Evolutionary conservation across 2,329 filamentous ascomycete species (phyloP), one percentile per base, ranked within the genome.

Genomic region (Trichoderma citrinoviride): DNA sequence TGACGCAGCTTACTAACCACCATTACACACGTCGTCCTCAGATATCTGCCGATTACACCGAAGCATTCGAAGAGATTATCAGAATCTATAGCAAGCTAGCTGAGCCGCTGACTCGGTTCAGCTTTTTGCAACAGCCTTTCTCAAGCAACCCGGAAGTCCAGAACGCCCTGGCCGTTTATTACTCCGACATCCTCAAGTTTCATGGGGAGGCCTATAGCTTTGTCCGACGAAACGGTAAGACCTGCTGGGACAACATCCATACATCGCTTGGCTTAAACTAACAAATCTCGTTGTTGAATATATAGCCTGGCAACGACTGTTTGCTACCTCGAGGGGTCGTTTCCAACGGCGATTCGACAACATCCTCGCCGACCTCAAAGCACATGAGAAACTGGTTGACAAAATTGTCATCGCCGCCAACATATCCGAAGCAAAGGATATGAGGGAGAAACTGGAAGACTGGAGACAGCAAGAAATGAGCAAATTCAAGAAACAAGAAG

Each of bases 111-210:
- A 71, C 80, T 41, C 37, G 49, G 12, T 52, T 52, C 7, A 7
- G 2, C 5, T 6, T 61, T 2, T 33, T 61, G 3, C 14, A 23
- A 3, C 60, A 79, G 0, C 43, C 74, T 0, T 80, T 80, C 21
- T 52, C 44, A 1, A 61, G 57, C 0, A 69, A 79, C 5, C 33
- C 66, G 0, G 69, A 77, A 0, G 77, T 84, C 37, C 78, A 82
- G 40, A 68, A 77, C 12, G 74, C 77, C 0, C 66, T 83, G 0
- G 79, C 78, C 0, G 64, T 79, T 0, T 79, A 81, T 37, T 84
- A 83, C 46, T 70, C 75, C 0, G 79, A 84, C n/a, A 82, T 84
- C 21, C 71, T 84, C 0, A 66, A 77, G 14, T 84, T 84, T 43
- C 82, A 84, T 56, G 76, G 76, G 23, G 53, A 77, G 3, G 79